A percentile compares a stretch with the other conserved stretches of the same genome.
These are phyloP conservation scores for Metschnikowia koreensis DNA, from an alignment of 805 yeast genomes.

Conservation along the genomic window DNA sequence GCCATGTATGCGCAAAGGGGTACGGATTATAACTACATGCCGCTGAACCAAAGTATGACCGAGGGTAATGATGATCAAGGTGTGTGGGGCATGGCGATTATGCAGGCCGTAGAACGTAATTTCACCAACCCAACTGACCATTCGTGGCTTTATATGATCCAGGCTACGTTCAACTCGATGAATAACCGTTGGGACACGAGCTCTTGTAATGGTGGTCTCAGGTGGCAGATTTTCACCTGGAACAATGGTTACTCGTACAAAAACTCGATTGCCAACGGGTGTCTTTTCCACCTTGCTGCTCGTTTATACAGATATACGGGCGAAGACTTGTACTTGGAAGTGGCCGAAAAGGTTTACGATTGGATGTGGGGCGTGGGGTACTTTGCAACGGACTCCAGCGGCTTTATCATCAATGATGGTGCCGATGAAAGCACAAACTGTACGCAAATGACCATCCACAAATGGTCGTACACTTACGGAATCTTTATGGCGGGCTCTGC, in stretches of 20 bases:
- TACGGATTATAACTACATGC: constrained; percentile 40
- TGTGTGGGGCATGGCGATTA: constrained; percentile 49
- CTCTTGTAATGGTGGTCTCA: constrained; percentile 42
- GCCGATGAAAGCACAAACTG: constrained; percentile 47
- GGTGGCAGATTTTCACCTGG: constrained; percentile 52
- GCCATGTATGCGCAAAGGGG: constrained; percentile 48
- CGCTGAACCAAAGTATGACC: constrained; percentile 45
- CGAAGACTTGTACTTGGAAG: constrained; percentile 38
- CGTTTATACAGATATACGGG: constrained; percentile 43
- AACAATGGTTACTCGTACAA: constrained; percentile 46
- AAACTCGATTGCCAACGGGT: constrained; percentile 45
- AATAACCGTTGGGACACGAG: constrained; percentile 42
- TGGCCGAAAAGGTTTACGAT: constrained; percentile 44
- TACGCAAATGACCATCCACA: constrained; percentile 44
- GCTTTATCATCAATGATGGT: constrained; percentile 45
- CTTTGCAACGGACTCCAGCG: constrained; percentile 18
- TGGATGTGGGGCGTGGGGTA: constrained; percentile 40
- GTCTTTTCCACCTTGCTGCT: constrained; percentile 45
- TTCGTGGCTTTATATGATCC: constrained; percentile 41
- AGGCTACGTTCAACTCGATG: constrained; percentile 46
- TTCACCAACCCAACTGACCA: constrained; percentile 32
- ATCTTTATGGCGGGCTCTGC: constrained; percentile 67
- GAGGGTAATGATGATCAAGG: constrained; percentile 55
- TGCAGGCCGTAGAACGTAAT: constrained; percentile 48
- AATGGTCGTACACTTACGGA: constrained; percentile 75